phyloP scores from a whole-genome alignment of 306 rosid genomes.

The Pueraria montana region DNA sequence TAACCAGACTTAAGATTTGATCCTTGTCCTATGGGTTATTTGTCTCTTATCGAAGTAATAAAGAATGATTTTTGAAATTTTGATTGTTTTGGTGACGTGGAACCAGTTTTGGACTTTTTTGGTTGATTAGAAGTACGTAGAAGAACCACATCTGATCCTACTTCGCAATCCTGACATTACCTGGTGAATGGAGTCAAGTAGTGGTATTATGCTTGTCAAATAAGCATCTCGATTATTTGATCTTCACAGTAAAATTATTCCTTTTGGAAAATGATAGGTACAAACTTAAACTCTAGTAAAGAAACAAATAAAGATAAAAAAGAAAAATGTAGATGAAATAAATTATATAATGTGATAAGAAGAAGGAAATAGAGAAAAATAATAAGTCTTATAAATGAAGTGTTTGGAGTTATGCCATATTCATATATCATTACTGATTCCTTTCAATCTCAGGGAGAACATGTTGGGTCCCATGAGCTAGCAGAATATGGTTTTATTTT shows the following conservation, averaged over 20 bases:
- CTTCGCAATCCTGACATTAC: not conserved
- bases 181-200: not conserved
- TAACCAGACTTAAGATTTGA: not conserved
- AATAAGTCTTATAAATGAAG: no score
- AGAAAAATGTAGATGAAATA: no score
- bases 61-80: not conserved
- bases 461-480: conserved; percentile 19
- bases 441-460: conserved; percentile 32
- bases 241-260: conserved; percentile 44
- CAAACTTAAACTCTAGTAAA: no score
- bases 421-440: no score
- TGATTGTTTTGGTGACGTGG: not conserved
- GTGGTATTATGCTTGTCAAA: conserved; percentile 35
- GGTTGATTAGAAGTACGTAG: not conserved
- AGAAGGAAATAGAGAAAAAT: no score
- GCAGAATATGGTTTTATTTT: conserved; percentile 16
- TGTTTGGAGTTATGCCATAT: no score
- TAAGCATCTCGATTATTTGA: conserved; percentile 39
- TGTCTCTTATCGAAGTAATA: not conserved
- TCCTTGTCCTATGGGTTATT: not conserved
- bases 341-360: no score
- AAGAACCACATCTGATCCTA: conserved; percentile 15
- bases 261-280: no score
- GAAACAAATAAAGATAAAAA: no score
- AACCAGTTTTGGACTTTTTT: not conserved